These are phyloP conservation scores for Trifolium pratense DNA, from an alignment of 306 rosid genomes.

Conservation along the genomic window DNA sequence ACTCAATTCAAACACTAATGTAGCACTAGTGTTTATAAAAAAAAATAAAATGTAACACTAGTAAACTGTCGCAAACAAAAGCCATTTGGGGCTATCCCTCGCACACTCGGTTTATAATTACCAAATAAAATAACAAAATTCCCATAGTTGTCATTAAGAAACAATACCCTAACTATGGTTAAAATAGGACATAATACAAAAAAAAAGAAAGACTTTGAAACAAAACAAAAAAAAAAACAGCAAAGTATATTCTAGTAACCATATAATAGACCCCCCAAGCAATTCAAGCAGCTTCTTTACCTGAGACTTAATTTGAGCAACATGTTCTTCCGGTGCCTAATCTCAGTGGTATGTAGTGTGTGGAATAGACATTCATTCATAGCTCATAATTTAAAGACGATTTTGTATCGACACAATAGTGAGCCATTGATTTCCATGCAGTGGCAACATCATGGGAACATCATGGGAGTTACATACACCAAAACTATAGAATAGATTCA, in stretches of 20 bases:
- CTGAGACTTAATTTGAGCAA: slow-evolving; percentile 30
- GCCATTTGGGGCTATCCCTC: too few species aligned
- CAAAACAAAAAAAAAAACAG: neutral
- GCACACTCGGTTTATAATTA: too few species aligned
- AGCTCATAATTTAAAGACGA: slow-evolving; percentile 29
- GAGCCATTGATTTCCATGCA: slow-evolving; percentile 33
- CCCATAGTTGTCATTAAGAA: neutral
- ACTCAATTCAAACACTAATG: too few species aligned
- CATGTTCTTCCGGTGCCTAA: slow-evolving; percentile 10
- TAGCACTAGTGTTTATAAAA: too few species aligned
- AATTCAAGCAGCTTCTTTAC: slow-evolving; percentile 38
- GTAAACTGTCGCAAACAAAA: too few species aligned
- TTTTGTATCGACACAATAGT: slow-evolving; percentile 15
- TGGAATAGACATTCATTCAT: neutral
- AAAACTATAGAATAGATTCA: neutral
- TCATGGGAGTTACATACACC: too few species aligned
- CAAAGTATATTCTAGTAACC: neutral
- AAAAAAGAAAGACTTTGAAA: slow-evolving; percentile 3
- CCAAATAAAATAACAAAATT: too few species aligned
- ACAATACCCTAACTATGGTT: neutral
- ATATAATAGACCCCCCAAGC: neutral
- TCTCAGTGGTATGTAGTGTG: neutral
- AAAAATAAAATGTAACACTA: too few species aligned
- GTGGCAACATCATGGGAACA: neutral
- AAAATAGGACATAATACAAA: neutral